A percentile compares a stretch with the other conserved stretches of the same genome.
Conservation (phyloP, 169 alveolate genomes). For the Blepharisma undulans region DNA sequence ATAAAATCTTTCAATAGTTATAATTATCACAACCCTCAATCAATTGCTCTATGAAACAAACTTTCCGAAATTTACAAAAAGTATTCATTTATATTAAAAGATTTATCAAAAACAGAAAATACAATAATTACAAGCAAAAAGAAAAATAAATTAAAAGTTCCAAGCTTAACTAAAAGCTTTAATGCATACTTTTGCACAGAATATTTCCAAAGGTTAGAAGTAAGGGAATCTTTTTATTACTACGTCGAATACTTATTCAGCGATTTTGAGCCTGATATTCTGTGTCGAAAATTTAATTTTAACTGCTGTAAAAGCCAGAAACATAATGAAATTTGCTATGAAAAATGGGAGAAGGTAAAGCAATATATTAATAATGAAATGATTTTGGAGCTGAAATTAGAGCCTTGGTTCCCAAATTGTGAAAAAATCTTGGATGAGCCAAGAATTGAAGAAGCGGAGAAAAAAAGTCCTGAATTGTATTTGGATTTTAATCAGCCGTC, state of each 20-base stretch:
- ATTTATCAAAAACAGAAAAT: not conserved
- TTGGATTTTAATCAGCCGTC: not conserved
- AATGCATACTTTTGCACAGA: not conserved
- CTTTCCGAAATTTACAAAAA: not conserved
- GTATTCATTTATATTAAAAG: not conserved
- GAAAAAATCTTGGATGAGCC: not conserved
- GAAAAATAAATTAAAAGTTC: not conserved
- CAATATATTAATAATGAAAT: not conserved
- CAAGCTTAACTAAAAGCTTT: not conserved
- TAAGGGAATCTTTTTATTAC: not conserved
- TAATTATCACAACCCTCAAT: not conserved
- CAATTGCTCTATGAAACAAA: not conserved
- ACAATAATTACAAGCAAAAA: not conserved
- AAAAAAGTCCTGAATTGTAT: not conserved
- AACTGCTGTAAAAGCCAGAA: not conserved
- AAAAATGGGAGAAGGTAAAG: constrained; percentile 7
- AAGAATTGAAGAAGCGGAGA: not conserved
- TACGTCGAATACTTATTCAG: not conserved
- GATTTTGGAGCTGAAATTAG: not conserved
- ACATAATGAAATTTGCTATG: not conserved
- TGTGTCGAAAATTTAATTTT: constrained; percentile 9
- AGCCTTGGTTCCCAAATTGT: constrained; percentile 4
- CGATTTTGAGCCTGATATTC: not conserved
- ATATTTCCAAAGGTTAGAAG: not conserved
- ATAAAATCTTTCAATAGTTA: not conserved